Percentiles rank a stretch among this genome's conserved stretches.
phyloP scores from a whole-genome alignment of 1,284 basidiomycete genomes.

The Filobasidium uniguttulatum region DNA sequence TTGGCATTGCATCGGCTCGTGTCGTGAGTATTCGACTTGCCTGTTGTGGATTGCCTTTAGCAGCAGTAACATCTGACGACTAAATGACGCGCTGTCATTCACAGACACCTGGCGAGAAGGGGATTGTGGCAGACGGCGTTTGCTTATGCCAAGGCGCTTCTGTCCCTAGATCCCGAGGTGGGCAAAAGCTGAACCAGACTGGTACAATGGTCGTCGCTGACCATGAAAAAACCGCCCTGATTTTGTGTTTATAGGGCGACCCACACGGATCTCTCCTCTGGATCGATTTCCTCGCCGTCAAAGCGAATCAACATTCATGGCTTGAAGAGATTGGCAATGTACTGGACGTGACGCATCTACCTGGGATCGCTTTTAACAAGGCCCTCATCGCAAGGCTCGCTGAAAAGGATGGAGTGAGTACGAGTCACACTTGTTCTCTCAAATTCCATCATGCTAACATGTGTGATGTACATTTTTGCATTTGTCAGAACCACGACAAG shows the following conservation, averaged over 20 bases:
- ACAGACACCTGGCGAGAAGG: conserved; percentile 64
- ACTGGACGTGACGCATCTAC: conserved; percentile 45
- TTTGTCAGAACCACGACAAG: conserved; percentile 41
- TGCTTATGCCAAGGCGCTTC: conserved; percentile 69
- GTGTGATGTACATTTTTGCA: neutral
- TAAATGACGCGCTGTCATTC: neutral
- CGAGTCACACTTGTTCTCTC: too few species aligned
- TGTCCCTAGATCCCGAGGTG: conserved; percentile 59
- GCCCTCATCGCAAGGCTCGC: conserved; percentile 54
- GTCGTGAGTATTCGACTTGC: conserved; percentile 41
- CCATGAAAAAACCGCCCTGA: neutral
- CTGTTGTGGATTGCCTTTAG: too few species aligned
- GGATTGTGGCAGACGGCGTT: conserved; percentile 77
- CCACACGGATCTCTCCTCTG: conserved; percentile 74
- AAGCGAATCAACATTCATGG: conserved; percentile 66
- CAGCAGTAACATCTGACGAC: too few species aligned
- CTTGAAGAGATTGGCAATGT: conserved; percentile 38
- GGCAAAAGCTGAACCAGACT: conserved; percentile 4
- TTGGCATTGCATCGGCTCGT: conserved; percentile 59
- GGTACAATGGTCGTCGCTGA: neutral
- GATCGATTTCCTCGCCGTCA: conserved; percentile 68
- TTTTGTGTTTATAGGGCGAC: conserved; percentile 43
- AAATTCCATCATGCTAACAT: neutral
- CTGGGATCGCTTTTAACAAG: conserved; percentile 65
- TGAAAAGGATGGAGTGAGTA: conserved; percentile 45